A percentile compares a stretch with the other conserved stretches of the same genome.
Conservation (phyloP, 2,329 filamentous ascomycete genomes). For the Botrytis fabae region DNA sequence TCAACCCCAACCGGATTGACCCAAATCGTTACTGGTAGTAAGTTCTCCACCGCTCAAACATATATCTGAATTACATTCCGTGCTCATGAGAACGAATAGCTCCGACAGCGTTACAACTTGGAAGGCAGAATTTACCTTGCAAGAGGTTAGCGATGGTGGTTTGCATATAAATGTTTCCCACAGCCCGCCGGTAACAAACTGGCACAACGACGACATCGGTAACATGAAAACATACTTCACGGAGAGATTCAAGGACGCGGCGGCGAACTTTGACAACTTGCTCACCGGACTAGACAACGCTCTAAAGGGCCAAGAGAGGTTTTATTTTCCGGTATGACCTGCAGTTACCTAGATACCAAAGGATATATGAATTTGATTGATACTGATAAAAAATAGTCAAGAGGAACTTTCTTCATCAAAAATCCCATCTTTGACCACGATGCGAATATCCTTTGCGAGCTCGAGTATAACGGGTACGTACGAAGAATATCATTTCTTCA, state of each 20-base stretch:
- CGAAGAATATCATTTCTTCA: not conserved
- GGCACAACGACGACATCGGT: not conserved
- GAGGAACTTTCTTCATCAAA: not conserved
- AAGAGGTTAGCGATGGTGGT: not conserved
- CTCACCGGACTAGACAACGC: not conserved
- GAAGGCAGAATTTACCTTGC: conserved; percentile 2
- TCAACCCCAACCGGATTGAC: not conserved
- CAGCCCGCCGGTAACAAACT: not conserved
- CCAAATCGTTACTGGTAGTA: not conserved
- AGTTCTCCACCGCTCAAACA: not conserved
- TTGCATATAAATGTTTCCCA: not conserved
- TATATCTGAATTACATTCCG: not conserved
- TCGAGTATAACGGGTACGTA: not conserved
- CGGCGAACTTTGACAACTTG: not conserved
- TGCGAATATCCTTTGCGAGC: conserved; percentile 1
- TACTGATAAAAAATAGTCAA: conserved; percentile 1
- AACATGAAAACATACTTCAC: not conserved
- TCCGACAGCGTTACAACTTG: conserved; percentile 1
- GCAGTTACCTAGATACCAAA: not conserved
- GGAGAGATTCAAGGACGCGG: not conserved
- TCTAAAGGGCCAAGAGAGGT: not conserved
- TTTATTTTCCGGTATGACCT: not conserved
- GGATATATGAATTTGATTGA: conserved; percentile 1
- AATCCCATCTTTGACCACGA: not conserved
- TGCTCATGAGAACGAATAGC: not conserved